Evolutionary conservation across 139 green algal genomes (phyloP).

Genomic region (Auxenochlorella pyrenoidosa): DNA sequence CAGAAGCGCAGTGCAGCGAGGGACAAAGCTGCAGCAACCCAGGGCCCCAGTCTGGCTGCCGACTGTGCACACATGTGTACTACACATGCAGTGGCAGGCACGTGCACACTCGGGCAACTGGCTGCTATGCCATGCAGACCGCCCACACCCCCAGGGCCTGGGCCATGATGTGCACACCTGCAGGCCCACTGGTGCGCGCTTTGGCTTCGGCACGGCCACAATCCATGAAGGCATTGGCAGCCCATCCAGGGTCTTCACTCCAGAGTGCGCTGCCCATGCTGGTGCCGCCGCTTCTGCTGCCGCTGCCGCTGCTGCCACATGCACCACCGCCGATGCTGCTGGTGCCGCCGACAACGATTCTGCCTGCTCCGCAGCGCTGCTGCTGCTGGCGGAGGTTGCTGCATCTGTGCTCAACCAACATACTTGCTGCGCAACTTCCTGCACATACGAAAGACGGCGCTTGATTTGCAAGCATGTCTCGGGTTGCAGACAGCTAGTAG

Average conservation of each 20-base stretch:
- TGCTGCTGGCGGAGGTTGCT: background rate
- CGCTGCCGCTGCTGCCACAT: background rate
- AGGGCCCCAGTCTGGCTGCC: too few relatives aligned
- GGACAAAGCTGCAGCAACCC: background rate
- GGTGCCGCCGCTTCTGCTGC: background rate
- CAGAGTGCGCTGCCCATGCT: constrained; percentile 14
- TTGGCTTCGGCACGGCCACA: background rate
- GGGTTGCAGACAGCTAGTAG: background rate
- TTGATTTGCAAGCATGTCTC: background rate
- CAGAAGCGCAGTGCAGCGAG: too few relatives aligned
- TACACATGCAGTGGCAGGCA: too few relatives aligned
- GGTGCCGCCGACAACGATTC: background rate
- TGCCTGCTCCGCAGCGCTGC: background rate
- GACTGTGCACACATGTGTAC: too few relatives aligned
- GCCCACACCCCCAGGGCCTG: too few relatives aligned
- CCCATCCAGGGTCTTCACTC: constrained; percentile 28
- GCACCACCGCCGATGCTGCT: background rate
- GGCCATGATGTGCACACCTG: too few relatives aligned
- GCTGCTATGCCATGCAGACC: too few relatives aligned
- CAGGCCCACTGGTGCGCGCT: background rate
- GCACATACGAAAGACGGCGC: background rate
- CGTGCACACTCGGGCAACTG: too few relatives aligned
- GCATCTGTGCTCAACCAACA: background rate
- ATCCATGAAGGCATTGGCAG: constrained; percentile 34
- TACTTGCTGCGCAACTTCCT: background rate